Evolutionary conservation across 345 rosid genomes (phyloP).

Genomic region (Aurinia saxatilis): DNA sequence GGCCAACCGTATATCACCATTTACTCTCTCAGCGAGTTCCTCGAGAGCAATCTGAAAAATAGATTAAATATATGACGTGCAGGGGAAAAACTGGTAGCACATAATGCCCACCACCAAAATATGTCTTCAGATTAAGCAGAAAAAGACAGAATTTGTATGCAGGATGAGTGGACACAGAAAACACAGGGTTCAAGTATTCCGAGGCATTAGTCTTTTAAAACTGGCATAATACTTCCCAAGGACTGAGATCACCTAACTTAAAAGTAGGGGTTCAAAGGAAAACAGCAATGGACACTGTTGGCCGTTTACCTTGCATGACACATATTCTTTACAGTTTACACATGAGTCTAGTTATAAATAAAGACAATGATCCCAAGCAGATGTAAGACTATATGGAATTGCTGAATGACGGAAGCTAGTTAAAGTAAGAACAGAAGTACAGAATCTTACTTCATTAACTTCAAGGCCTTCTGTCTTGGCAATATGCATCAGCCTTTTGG

Average conservation of each 20-base stretch:
- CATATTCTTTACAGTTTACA: neutral
- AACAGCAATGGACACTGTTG: slow-evolving; percentile 2
- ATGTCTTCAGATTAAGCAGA: slow-evolving; percentile 3
- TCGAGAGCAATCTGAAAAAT: slow-evolving; percentile 71
- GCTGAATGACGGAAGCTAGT: slow-evolving; percentile 4
- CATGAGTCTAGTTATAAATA: neutral
- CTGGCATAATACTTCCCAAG: slow-evolving; percentile 1
- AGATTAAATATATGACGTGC: neutral
- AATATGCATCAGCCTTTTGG: slow-evolving; percentile 82
- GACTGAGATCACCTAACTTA: neutral
- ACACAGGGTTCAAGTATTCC: neutral
- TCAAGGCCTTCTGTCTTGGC: slow-evolving; percentile 81
- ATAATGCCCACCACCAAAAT: slow-evolving; percentile 6
- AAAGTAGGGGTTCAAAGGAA: neutral
- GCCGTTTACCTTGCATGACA: neutral
- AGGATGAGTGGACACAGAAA: slow-evolving; percentile 9
- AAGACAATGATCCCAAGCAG: slow-evolving; percentile 1
- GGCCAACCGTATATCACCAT: slow-evolving; percentile 98
- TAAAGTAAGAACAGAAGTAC: neutral
- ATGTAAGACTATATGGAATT: neutral
- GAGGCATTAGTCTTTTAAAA: neutral
- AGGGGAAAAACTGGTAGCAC: slow-evolving; percentile 8
- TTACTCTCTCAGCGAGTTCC: slow-evolving; percentile 91
- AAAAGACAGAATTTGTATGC: neutral
- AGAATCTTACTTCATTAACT: slow-evolving; percentile 53